phyloP scores from a whole-genome alignment of 139 green algal genomes.

The Nannochloris sp. region DNA sequence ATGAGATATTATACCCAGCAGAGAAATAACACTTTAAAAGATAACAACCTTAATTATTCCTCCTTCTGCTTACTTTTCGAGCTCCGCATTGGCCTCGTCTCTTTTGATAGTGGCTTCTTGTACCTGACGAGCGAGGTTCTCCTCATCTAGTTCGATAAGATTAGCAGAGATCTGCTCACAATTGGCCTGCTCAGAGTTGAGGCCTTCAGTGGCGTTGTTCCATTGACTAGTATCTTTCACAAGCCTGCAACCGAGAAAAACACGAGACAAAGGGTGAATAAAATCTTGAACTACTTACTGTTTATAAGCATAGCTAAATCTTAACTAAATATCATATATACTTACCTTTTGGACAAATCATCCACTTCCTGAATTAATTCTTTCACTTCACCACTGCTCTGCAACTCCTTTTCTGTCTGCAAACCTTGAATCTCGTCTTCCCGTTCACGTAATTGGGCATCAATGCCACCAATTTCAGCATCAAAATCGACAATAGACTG shows the following conservation, averaged over 20 bases:
- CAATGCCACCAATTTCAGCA: slow-evolving; percentile 2
- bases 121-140: slow-evolving; percentile 4
- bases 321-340: slow-evolving; percentile 17
- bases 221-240: slow-evolving; percentile 51
- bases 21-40: neutral
- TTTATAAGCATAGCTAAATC: slow-evolving; percentile 1
- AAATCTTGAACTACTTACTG: neutral
- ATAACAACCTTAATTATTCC: too few relatives aligned
- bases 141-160: slow-evolving; percentile 32
- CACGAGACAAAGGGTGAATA: neutral
- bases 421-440: slow-evolving; percentile 35
- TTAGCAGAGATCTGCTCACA: slow-evolving; percentile 26
- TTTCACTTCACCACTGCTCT: slow-evolving; percentile 48
- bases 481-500: slow-evolving; percentile 16
- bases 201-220: slow-evolving; percentile 53
- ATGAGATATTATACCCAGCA: neutral
- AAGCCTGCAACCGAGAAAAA: slow-evolving; percentile 52
- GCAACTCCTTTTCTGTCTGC: slow-evolving; percentile 48
- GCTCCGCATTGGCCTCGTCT: slow-evolving; percentile 14
- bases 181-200: slow-evolving; percentile 42
- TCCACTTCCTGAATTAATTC: slow-evolving; percentile 41
- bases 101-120: slow-evolving; percentile 13
- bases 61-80: slow-evolving; percentile 9
- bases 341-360: slow-evolving; percentile 46
- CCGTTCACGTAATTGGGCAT: slow-evolving; percentile 20